Conservation (phyloP, 352 stramenopile species). For the Pythium angustatum region DNA sequence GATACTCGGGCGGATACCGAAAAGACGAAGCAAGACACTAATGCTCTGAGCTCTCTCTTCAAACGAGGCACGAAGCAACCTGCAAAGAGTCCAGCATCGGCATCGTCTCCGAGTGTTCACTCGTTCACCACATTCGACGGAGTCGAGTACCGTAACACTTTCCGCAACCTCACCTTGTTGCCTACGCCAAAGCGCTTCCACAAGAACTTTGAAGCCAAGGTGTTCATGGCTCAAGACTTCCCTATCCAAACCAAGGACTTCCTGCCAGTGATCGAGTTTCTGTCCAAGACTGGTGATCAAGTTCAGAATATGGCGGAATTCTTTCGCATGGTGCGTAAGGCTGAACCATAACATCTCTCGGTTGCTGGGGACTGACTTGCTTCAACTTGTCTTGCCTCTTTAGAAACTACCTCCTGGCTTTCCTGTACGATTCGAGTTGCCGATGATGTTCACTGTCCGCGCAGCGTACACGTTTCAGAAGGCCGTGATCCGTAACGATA, state of each 20-base stretch:
- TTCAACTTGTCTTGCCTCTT: too few species aligned
- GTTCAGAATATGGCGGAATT: constrained; percentile 83
- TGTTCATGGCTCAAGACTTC: constrained; percentile 77
- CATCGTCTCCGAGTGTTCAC: background rate
- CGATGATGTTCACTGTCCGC: constrained; percentile 81
- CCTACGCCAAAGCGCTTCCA: constrained; percentile 39
- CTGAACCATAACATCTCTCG: too few species aligned
- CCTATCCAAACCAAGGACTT: constrained; percentile 75
- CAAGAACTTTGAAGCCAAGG: constrained; percentile 80
- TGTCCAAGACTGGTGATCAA: constrained; percentile 74
- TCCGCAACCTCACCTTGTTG: constrained; percentile 64
- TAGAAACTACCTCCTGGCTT: constrained; percentile 83
- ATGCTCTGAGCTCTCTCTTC: constrained; percentile 50
- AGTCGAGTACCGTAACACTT: constrained; percentile 47
- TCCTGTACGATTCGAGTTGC: constrained; percentile 79
- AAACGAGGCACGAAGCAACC: constrained; percentile 37
- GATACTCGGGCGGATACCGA: constrained; percentile 13
- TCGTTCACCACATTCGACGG: constrained; percentile 10
- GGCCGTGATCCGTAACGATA: constrained; percentile 48
- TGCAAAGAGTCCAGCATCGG: background rate
- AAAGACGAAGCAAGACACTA: constrained; percentile 8
- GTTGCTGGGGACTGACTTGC: too few species aligned
- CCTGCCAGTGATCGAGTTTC: constrained; percentile 72
- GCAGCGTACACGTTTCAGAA: constrained; percentile 85
- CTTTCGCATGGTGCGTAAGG: constrained; percentile 67